Evolutionary conservation across 495 filamentous ascomycete species (phyloP).

Genomic region (Talaromyces borbonicus): DNA sequence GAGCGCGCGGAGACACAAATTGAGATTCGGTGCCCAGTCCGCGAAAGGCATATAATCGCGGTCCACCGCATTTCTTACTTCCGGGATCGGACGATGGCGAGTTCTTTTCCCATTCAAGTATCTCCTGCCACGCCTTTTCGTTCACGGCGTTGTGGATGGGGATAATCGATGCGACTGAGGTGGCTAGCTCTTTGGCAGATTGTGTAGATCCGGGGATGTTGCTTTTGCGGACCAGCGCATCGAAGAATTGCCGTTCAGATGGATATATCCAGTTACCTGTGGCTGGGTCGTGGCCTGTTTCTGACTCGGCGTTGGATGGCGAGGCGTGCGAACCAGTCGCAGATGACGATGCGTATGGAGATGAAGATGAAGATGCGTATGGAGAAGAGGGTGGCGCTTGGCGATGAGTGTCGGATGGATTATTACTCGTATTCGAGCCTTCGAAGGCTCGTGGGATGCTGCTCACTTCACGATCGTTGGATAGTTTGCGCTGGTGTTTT

Average conservation of each 20-base stretch:
- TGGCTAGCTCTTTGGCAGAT: conserved; percentile 37
- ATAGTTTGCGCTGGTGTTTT: conserved; percentile 35
- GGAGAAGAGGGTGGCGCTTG: no score
- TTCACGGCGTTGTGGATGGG: conserved; percentile 98
- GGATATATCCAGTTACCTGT: conserved; percentile 94
- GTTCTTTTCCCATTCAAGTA: conserved; percentile 71
- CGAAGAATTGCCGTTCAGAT: conserved; percentile 90
- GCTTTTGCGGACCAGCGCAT: conserved; percentile 80
- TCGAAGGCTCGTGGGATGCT: conserved; percentile 63
- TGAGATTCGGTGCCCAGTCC: conserved; percentile 52
- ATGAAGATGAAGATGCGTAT: conserved; percentile 11
- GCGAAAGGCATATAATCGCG: conserved; percentile 72
- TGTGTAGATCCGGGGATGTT: conserved; percentile 32
- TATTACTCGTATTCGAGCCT: conserved; percentile 18
- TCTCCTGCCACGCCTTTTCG: conserved; percentile 78
- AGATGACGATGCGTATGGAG: conserved; percentile 19
- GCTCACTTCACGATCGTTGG: conserved; percentile 64
- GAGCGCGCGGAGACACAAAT: conserved; percentile 69
- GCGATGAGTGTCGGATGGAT: conserved; percentile 12
- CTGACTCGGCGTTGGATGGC: conserved; percentile 60
- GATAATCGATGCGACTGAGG: conserved; percentile 80
- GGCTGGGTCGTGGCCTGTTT: conserved; percentile 53
- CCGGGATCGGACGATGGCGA: conserved; percentile 38
- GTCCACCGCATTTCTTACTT: conserved; percentile 64
- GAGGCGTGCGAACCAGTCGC: conserved; percentile 33